Base-by-base conservation (phyloP, 2,329 filamentous ascomycete species). In the Fusarium guadeloupense region DNA sequence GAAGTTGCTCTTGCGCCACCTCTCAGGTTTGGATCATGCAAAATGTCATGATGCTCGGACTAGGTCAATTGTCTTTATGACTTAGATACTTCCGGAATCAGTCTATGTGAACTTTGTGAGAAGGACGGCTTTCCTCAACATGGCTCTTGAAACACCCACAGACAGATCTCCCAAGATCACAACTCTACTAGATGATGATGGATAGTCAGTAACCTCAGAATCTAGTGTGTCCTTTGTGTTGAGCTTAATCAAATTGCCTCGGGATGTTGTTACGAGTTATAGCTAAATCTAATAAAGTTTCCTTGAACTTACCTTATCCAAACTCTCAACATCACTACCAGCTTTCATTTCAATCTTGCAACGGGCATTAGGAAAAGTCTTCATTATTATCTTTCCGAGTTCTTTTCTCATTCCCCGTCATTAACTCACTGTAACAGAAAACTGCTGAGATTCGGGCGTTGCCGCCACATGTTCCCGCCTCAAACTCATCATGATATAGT, bases 401-500 rank as follows among this genome's bases (percentile, higher is more conserved):
- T 49, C 41, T 42, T 64, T 43, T 45, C 35, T 47, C 54, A 21
- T 60, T 60, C 61, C 19, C 43, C 51, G 35, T 64, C 60, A 64
- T 64, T 64, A 62, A 54, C 40, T 64, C 25, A 19, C 41, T 31
- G 20, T 37, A 45, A 41, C 51, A 50, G 33, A 56, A 33, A 26
- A 35, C 28, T 33, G 55, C 25, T 44, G 38, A 23, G 37, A 33
- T 17, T 45, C 19, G 35, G 17, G 40, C 30, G 17, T 40, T 54
- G 39, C 46, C 41, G 43, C 40, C 37, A 50, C 52, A 38, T 39
- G 23, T 35, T 38, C 37, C 51, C 37, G 14, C 42, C 33, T 26
- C 23, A 42, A 40, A 43, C 28, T 56, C 46, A 59, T 65, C 54
- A 54, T 64, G 56, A 48, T 67, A 66, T 55, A 56, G 54, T 55